Conservation (phyloP, 108 stramenopile genomes). For the Epithemia pelagica region DNA sequence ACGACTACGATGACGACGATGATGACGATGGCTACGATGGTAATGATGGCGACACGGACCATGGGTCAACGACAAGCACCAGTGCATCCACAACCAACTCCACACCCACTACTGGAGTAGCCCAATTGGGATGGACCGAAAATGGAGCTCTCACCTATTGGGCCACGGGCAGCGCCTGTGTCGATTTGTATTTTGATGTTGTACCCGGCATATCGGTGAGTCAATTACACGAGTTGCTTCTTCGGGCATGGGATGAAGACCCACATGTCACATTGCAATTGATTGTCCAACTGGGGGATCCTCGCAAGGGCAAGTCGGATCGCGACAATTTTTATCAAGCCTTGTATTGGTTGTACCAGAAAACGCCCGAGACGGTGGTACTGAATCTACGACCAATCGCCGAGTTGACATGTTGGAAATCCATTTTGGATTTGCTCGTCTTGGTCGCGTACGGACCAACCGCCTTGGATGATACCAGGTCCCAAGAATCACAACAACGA, state of each 20-base stretch:
- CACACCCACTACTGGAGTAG: no score
- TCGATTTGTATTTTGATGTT: constrained; percentile 3
- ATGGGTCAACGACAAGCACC: no score
- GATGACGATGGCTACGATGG: no score
- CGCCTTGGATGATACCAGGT: background rate
- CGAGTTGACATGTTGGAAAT: background rate
- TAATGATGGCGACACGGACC: no score
- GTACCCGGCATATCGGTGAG: background rate
- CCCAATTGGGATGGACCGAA: constrained; percentile 1
- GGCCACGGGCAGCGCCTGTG: background rate
- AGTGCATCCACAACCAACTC: no score
- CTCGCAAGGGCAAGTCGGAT: background rate
- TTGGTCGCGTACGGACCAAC: background rate
- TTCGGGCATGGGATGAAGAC: background rate
- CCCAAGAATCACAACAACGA: background rate
- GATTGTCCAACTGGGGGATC: constrained; percentile 7
- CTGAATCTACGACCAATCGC: background rate
- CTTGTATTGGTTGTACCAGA: constrained; percentile 3
- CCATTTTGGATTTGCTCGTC: background rate
- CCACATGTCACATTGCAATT: constrained; percentile 1
- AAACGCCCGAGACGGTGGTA: background rate
- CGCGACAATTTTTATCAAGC: background rate
- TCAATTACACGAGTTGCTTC: background rate
- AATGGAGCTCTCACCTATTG: background rate
- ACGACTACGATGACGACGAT: no score